A percentile compares a stretch with the other conserved stretches of the same genome.
Evolutionary conservation across 2,329 filamentous ascomycete genomes (phyloP).

Genomic region (Monilinia laxa): DNA sequence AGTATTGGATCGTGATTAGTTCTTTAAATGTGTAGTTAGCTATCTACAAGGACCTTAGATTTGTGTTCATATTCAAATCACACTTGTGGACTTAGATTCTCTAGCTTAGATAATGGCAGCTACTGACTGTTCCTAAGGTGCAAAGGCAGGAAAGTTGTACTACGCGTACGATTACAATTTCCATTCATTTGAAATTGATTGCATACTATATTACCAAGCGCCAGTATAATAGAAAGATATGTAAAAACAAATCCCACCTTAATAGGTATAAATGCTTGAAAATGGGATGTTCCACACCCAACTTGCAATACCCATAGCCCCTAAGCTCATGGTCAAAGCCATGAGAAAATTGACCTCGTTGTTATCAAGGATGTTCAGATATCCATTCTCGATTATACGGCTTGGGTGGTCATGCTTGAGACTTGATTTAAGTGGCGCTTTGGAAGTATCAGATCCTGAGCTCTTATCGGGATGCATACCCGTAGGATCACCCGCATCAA

Average conservation of each 20-base stretch:
- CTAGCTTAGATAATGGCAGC: too few relatives aligned
- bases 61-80: background rate
- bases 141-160: background rate
- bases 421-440: constrained; percentile 52
- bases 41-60: background rate
- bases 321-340: constrained; percentile 77
- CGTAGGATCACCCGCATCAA: constrained; percentile 41
- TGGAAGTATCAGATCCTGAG: constrained; percentile 48
- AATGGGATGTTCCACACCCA: constrained; percentile 61
- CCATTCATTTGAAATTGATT: background rate
- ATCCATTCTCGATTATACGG: constrained; percentile 60
- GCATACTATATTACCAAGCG: background rate
- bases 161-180: background rate
- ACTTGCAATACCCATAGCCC: constrained; percentile 66
- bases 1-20: background rate
- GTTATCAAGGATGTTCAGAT: constrained; percentile 78
- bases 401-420: constrained; percentile 54
- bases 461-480: constrained; percentile 41
- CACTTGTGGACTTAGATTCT: background rate
- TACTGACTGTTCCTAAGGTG: too few relatives aligned
- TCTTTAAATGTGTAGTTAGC: background rate
- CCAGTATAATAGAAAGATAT: background rate
- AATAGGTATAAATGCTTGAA: constrained; percentile 22
- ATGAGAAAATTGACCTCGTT: constrained; percentile 95
- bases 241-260: background rate